Conservation (phyloP, 2,329 filamentous ascomycete genomes). For the Colletotrichum sp. region DNA sequence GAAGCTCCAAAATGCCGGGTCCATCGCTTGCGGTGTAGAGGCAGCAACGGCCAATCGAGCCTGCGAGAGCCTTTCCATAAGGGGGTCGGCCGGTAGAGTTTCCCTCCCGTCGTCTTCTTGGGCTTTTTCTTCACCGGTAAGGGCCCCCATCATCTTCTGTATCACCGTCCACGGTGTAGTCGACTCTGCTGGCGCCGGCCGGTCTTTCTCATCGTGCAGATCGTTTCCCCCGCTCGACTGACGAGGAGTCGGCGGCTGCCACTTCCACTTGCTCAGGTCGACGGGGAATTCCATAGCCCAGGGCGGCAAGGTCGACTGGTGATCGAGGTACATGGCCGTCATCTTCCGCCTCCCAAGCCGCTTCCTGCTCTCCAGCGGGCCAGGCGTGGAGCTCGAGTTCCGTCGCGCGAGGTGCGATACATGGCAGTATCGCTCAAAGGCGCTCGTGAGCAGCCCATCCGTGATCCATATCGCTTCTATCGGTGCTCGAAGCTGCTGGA, state of each 20-base stretch:
- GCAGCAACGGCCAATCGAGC: constrained; percentile 8
- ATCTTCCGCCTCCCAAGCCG: constrained; percentile 59
- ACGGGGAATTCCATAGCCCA: constrained; percentile 54
- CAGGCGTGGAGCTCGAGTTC: constrained; percentile 47
- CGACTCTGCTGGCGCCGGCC: background rate
- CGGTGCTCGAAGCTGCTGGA: constrained; percentile 40
- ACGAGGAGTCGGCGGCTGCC: constrained; percentile 51
- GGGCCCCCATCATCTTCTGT: background rate
- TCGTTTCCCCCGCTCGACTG: constrained; percentile 29
- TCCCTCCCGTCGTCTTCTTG: background rate
- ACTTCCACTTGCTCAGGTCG: constrained; percentile 54
- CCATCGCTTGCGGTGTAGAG: background rate
- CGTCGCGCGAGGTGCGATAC: constrained; percentile 31
- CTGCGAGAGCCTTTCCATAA: background rate
- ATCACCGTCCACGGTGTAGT: background rate
- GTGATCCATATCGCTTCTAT: constrained; percentile 62
- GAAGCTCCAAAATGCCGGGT: background rate
- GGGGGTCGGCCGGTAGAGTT: background rate
- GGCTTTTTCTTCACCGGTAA: background rate
- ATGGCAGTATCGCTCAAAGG: constrained; percentile 51
- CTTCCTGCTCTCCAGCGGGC: constrained; percentile 60
- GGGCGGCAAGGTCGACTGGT: constrained; percentile 39
- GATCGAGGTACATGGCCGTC: constrained; percentile 52
- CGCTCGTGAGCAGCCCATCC: constrained; percentile 57
- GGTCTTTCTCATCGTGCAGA: background rate